These are phyloP conservation scores for Nakazawaea pomicola DNA, from an alignment of 805 yeast genomes.

Conservation along the genomic window DNA sequence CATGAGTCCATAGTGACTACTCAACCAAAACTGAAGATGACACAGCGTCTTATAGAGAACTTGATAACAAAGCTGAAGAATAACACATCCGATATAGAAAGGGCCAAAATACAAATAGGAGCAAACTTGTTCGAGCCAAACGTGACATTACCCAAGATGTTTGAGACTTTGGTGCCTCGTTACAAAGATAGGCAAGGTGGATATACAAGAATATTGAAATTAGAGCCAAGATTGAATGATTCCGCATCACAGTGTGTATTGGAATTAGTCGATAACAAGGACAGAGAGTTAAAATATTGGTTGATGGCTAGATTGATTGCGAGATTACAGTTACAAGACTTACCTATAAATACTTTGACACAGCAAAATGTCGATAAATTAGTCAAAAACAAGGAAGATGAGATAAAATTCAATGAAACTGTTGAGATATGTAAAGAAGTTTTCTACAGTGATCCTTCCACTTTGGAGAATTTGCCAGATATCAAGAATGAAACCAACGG, in stretches of 20 bases:
- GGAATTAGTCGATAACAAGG: conserved; percentile 66
- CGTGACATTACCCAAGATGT: conserved; percentile 55
- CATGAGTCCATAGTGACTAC: conserved; percentile 72
- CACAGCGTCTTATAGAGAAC: conserved; percentile 59
- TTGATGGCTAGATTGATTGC: conserved; percentile 79
- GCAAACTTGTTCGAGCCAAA: conserved; percentile 44
- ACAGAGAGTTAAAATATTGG: conserved; percentile 69
- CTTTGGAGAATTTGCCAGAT: conserved; percentile 24
- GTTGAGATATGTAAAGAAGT: conserved; percentile 52
- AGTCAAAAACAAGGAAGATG: conserved; percentile 47
- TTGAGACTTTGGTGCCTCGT: conserved; percentile 59
- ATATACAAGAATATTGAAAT: conserved; percentile 74
- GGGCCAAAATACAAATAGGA: conserved; percentile 23
- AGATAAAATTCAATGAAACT: conserved; percentile 47
- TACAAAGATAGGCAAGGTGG: conserved; percentile 68
- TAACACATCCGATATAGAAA: conserved; percentile 20
- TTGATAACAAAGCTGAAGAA: conserved; percentile 55
- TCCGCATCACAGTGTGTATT: conserved; percentile 85
- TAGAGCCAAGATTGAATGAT: conserved; percentile 87
- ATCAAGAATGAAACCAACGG: conserved; percentile 18
- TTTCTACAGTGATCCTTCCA: conserved; percentile 31
- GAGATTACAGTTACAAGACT: conserved; percentile 62
- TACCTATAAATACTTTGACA: conserved; percentile 50
- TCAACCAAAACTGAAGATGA: conserved; percentile 67
- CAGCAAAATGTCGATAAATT: conserved; percentile 50